Conservation (phyloP, 257 asterid species). For the Plantago major region DNA sequence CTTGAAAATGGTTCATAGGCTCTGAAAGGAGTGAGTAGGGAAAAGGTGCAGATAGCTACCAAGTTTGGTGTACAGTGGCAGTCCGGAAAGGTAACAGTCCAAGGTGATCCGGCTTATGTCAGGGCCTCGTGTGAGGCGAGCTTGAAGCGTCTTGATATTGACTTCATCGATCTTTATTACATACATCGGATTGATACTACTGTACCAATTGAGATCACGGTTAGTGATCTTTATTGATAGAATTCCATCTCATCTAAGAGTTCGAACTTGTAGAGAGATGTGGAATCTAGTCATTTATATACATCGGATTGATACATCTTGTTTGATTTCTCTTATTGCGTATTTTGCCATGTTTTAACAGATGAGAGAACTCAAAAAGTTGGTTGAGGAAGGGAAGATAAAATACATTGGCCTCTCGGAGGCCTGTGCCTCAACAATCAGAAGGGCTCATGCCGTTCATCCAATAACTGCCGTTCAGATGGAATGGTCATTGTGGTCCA, state of each 20-base stretch:
- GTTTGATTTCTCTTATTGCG: neutral
- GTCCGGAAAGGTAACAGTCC: neutral
- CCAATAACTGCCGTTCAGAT: conserved; percentile 37
- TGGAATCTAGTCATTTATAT: too few relatives aligned
- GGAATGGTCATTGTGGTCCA: too few relatives aligned
- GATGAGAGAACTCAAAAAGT: conserved; percentile 53
- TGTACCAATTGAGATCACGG: conserved; percentile 36
- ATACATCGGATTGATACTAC: conserved; percentile 31
- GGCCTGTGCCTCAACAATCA: conserved; percentile 44
- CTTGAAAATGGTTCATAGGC: conserved; percentile 19
- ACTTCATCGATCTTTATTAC: conserved; percentile 33
- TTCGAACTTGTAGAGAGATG: too few relatives aligned
- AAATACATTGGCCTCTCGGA: conserved; percentile 50
- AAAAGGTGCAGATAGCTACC: conserved; percentile 30
- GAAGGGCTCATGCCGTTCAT: conserved; percentile 53
- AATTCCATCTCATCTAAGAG: too few relatives aligned
- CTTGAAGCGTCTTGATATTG: conserved; percentile 29
- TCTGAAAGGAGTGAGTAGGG: conserved; percentile 25
- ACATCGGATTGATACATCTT: conserved; percentile 29
- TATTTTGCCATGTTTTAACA: conserved; percentile 7
- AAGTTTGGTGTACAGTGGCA: conserved; percentile 22
- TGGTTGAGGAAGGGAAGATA: conserved; percentile 48
- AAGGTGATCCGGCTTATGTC: conserved; percentile 31
- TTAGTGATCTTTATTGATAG: too few relatives aligned
- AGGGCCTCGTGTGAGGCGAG: conserved; percentile 30